Percentiles rank a stretch among this genome's conserved stretches.
Conservation (phyloP, 164 flowering plant genomes). For the Annona cherimola region DNA sequence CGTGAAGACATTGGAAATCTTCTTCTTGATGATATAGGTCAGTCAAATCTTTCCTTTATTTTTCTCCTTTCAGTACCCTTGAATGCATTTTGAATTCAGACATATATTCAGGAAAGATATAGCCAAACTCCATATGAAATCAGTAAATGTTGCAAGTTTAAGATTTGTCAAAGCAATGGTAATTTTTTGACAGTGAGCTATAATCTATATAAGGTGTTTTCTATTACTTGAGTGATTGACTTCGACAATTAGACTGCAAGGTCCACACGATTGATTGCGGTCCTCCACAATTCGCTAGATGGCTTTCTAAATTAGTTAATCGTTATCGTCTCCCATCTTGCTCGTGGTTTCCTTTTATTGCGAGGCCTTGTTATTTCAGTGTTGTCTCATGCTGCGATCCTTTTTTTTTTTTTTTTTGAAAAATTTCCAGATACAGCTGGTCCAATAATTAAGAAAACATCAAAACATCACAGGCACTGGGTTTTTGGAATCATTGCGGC, state of each 20-base stretch:
- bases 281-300: neutral
- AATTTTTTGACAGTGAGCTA: neutral
- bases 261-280: neutral
- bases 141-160: neutral
- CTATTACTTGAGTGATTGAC: neutral
- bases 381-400: neutral
- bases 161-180: neutral
- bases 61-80: neutral
- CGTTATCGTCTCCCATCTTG: neutral
- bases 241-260: neutral
- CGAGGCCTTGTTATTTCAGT: neutral
- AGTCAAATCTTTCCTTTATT: neutral
- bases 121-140: neutral
- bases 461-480: constrained; percentile 9
- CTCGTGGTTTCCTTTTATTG: neutral
- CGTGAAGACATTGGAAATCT: constrained; percentile 13
- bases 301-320: neutral
- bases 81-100: neutral
- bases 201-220: neutral
- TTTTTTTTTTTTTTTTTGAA: neutral
- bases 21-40: constrained; percentile 14
- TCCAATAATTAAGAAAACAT: constrained; percentile 7
- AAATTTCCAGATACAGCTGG: constrained; percentile 8
- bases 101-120: neutral
- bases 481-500: constrained; percentile 11